These are phyloP conservation scores for Pneumocystis carinii DNA, from an alignment of 1,139 yeast species.

Conservation along the genomic window DNA sequence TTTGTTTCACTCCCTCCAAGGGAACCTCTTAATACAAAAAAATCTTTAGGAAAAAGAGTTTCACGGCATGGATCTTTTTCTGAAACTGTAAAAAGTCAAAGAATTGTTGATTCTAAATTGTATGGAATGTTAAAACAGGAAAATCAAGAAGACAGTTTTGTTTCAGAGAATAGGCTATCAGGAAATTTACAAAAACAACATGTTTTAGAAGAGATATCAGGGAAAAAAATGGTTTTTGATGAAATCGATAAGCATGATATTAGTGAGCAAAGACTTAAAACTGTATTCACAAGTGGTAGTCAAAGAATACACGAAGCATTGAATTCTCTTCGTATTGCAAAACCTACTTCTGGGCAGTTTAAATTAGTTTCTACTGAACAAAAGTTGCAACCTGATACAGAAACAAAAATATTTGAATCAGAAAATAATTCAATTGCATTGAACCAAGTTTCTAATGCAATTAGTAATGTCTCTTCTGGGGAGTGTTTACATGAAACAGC, in stretches of 20 bases:
- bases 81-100: conserved; percentile 10
- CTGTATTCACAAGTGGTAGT: neutral
- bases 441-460: neutral
- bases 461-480: neutral
- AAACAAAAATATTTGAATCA: neutral
- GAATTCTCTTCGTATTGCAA: neutral
- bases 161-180: neutral
- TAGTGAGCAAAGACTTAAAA: neutral
- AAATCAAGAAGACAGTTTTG: neutral
- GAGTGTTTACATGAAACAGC: neutral
- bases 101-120: neutral
- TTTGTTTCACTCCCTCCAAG: conserved; percentile 2
- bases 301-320: neutral
- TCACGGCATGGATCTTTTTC: conserved; percentile 11
- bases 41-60: neutral
- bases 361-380: neutral
- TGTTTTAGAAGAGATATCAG: neutral
- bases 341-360: neutral
- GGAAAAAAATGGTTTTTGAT: neutral
- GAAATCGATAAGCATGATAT: neutral
- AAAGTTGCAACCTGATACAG: neutral
- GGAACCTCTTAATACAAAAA: conserved; percentile 3
- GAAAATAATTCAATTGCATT: neutral
- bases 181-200: neutral
- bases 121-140: neutral